Base-by-base conservation (phyloP, 1,139 yeast species). In the Yamadazyma oceani region DNA sequence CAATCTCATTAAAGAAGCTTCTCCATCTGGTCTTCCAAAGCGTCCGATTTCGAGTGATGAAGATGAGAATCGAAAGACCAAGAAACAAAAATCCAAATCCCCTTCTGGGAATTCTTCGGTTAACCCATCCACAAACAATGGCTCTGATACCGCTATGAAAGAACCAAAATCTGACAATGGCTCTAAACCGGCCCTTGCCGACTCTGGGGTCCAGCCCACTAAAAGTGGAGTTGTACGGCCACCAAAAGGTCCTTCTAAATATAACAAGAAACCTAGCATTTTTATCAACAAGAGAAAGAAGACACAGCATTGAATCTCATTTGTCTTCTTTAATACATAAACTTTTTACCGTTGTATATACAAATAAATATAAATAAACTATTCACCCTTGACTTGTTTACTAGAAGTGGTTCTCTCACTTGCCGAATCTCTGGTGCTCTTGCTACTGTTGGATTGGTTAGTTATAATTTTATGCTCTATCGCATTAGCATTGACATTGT, bases 401-500 rank as follows among this genome's bases (percentile, higher is more conserved):
- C 41, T 36, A 30, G 26, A 38, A 3, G 21, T 12, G 10, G 15
- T 3, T 16, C 23, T 6, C 16, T 14, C 17, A 16, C 6, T 15
- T n/a, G 15, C 4, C 14, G 19, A 15, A 16, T 8, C n/a, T 5
- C 7, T 12, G 16, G 5, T 7, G 10, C 10, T n/a, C 8, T 14
- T 26, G 5, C 13, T n/a, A 16, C 12, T 16, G 6, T 16, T 27
- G 11, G 12, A 5, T 16, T 27, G 14, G 11, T 27, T 15, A 5
- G 28, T 28, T 3, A 46, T 11, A 9, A 48, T 19, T 34, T 31
- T 44, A 30, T 49, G 48, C 27, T 49, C 53, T 21, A 49, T 49
- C 8, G 51, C 50, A 31, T 49, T 45, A 24, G 47, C 17, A 30
- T 46, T 46, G 2, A 44, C 41, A 29, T 39, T 46, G 26, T 43